Evolutionary conservation across 108 stramenopile genomes (phyloP).

Genomic region (Bacterosira constricta): DNA sequence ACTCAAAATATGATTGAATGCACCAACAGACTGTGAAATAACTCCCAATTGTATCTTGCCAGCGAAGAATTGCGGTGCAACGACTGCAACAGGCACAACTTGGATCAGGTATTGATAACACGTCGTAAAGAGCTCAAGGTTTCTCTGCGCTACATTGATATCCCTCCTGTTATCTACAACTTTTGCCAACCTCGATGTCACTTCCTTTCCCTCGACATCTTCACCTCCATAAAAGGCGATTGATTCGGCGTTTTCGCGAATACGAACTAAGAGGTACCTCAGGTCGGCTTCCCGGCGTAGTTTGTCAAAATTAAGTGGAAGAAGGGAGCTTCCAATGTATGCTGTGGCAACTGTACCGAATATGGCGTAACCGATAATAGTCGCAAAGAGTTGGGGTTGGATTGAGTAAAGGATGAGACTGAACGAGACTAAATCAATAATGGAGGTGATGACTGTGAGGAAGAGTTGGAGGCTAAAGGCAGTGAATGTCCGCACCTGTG

Average conservation of each 20-base stretch:
- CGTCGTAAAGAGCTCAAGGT: constrained; percentile 94
- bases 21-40: constrained; percentile 81
- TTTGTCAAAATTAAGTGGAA: constrained; percentile 84
- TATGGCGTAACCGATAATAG: constrained; percentile 81
- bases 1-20: constrained; percentile 78
- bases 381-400: constrained; percentile 88
- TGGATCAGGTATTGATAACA: constrained; percentile 87
- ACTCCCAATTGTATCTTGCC: constrained; percentile 91
- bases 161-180: constrained; percentile 81
- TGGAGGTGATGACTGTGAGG: constrained; percentile 82
- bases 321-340: constrained; percentile 68
- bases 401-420: constrained; percentile 89
- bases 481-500: constrained; percentile 90
- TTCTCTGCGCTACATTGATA: constrained; percentile 78
- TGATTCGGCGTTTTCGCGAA: constrained; percentile 94
- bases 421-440: constrained; percentile 92
- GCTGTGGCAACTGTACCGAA: constrained; percentile 81
- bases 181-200: constrained; percentile 58
- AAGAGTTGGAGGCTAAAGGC: constrained; percentile 85
- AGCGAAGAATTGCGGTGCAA: constrained; percentile 92
- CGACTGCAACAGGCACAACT: constrained; percentile 91
- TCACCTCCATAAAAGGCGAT: constrained; percentile 97
- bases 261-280: constrained; percentile 84
- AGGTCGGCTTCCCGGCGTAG: constrained; percentile 90
- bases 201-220: constrained; percentile 76